Evolutionary conservation across 164 flowering plant genomes (phyloP).

Genomic region (Magnolia kwangsiensis): DNA sequence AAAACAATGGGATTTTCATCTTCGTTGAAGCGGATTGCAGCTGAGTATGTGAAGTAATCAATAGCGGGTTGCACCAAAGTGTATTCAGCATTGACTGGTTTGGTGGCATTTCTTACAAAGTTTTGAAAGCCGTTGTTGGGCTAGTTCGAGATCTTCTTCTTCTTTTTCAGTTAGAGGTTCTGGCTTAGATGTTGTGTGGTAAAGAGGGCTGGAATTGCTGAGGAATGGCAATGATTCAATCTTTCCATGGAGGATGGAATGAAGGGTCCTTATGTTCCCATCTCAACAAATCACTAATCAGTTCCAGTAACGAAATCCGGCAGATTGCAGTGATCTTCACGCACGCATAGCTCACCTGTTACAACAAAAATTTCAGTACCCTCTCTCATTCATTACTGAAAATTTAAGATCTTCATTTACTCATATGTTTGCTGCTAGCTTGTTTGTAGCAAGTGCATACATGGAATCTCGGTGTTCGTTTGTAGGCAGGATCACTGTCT

Average conservation of each 20-base stretch:
- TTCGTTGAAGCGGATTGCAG: conserved; percentile 45
- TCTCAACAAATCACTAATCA: conserved; percentile 71
- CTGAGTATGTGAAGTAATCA: conserved; percentile 66
- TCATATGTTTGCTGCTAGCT: too few species aligned
- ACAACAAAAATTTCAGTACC: neutral
- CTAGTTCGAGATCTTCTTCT: conserved; percentile 49
- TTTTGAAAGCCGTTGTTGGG: conserved; percentile 39
- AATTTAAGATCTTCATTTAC: too few species aligned
- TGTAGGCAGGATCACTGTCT: too few species aligned
- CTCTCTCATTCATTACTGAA: too few species aligned
- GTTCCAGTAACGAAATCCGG: conserved; percentile 47
- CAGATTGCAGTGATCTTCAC: conserved; percentile 85
- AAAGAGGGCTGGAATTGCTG: too few species aligned
- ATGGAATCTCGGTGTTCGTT: too few species aligned
- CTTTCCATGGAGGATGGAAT: too few species aligned
- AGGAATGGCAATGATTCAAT: too few species aligned
- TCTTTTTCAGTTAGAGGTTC: conserved; percentile 52
- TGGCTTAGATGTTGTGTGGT: conserved; percentile 61
- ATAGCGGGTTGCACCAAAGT: conserved; percentile 77
- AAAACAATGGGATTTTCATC: conserved; percentile 43
- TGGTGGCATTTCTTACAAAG: conserved; percentile 47
- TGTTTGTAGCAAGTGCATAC: too few species aligned
- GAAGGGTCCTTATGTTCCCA: conserved; percentile 72
- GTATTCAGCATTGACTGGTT: conserved; percentile 77
- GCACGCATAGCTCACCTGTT: conserved; percentile 73